phyloP scores from a whole-genome alignment of 495 filamentous ascomycete species.

The Tuber borchii region DNA sequence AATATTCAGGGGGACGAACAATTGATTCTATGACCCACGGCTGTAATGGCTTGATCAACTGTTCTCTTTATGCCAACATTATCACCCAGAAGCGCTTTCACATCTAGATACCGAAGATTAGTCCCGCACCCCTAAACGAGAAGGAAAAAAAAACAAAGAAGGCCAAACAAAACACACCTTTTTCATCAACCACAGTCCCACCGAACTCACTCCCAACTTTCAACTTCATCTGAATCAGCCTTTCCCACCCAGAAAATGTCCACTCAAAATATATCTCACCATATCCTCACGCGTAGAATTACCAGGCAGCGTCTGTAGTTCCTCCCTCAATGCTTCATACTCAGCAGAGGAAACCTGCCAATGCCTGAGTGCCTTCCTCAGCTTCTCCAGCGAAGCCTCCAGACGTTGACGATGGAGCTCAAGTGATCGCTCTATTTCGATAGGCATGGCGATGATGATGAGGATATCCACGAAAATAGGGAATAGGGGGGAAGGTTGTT shows the following conservation, averaged over 20 bases:
- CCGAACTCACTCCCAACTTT: constrained; percentile 49
- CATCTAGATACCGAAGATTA: constrained; percentile 46
- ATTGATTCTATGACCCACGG: constrained; percentile 71
- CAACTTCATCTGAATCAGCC: constrained; percentile 32
- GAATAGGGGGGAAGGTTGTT: not conserved
- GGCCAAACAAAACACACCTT: constrained; percentile 44
- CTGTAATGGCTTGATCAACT: constrained; percentile 54
- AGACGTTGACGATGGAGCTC: constrained; percentile 70
- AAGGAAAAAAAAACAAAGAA: constrained; percentile 1
- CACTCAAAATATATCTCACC: constrained; percentile 34
- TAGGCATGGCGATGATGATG: constrained; percentile 13
- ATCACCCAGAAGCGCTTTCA: constrained; percentile 59
- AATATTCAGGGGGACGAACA: constrained; percentile 44
- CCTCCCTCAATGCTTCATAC: constrained; percentile 80
- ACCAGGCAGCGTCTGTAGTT: constrained; percentile 54
- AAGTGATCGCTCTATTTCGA: constrained; percentile 44
- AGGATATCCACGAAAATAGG: not conserved
- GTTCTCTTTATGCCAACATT: constrained; percentile 48
- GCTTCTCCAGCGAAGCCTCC: constrained; percentile 66
- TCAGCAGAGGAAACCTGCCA: constrained; percentile 89
- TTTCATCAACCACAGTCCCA: constrained; percentile 53
- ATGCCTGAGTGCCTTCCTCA: constrained; percentile 68
- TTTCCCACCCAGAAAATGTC: constrained; percentile 20
- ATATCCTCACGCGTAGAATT: constrained; percentile 51
- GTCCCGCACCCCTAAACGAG: constrained; percentile 44